Evolutionary conservation across 192 early-diverging fungal genomes (phyloP), one percentile per base, ranked within the genome.

Genomic region (Backusella tuberculispora): DNA sequence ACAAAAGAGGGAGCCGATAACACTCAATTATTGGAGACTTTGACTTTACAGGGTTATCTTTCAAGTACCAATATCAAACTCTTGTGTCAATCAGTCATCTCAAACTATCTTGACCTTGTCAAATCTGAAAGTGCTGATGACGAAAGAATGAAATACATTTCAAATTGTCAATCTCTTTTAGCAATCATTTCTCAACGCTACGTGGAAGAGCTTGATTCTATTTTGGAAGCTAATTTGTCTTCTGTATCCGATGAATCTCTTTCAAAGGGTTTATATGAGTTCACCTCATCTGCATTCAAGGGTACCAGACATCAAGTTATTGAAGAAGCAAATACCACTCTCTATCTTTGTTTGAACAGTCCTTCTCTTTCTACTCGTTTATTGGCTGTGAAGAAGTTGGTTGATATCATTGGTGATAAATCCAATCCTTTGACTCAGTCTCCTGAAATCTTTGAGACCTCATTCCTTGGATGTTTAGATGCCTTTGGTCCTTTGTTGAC

Each of bases 291-390:
- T 43, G 81, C 82, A 10, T 90, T 91, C 74, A 75, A 85, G 29
- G 91, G 90, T 48, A 89, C 89, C 17, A 80, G 84, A 6, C 86
- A 88, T 70, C 85, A 91, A 71, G 74, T 90, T 2, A 77, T 96
- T 13, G 83, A 88, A 69, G 90, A 91, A 48, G 85, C 88, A 5
- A 88, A 89, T 63, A 95, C 94, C 1, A 95, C 94, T 4, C 79
- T 97, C 24, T 96, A 87, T 73, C 86, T 96, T 65, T 91, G 92
- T 83, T 83, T 97, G 63, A 88, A 92, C 67, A 92, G 94, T 68
- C 83, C 88, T 0, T 89, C 96, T 19, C 69, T 87, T 0, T 84
- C 87, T 13, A 87, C 95, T 24, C 88, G 96, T 9, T 78, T 93
- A 34, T 71, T 92, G 6, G 94, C 91, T 15, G 77, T 94, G 17